Evolutionary conservation across 331 rosid species (phyloP).

Genomic region (Stylosanthes scabra): DNA sequence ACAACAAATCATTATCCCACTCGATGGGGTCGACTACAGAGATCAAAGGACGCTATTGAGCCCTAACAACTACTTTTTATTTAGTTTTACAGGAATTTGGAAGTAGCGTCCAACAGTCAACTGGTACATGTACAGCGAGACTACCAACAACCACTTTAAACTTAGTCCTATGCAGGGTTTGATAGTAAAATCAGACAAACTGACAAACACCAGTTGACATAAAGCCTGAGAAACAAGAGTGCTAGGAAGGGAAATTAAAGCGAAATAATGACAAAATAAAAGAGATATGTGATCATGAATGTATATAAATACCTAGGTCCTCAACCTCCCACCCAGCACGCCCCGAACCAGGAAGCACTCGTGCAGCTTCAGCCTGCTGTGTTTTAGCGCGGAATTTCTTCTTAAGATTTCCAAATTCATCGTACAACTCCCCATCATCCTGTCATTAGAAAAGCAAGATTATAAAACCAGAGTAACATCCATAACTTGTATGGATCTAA

Average conservation of each 20-base stretch:
- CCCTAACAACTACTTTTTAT: background rate
- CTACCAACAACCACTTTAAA: conserved; percentile 23
- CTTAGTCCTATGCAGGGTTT: conserved; percentile 8
- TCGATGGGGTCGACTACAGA: too few species aligned
- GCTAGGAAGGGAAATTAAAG: conserved; percentile 15
- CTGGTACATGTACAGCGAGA: conserved; percentile 3
- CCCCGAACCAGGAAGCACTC: conserved; percentile 88
- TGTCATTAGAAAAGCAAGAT: conserved; percentile 39
- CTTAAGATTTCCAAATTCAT: conserved; percentile 98
- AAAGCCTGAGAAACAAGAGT: background rate
- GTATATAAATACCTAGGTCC: conserved; percentile 72
- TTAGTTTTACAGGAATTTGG: conserved; percentile 10
- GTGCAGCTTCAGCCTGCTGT: conserved; percentile 82
- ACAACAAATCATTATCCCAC: too few species aligned
- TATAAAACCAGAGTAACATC: conserved; percentile 29
- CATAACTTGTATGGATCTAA: conserved; percentile 15
- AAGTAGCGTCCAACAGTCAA: conserved; percentile 7
- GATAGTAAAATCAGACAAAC: background rate
- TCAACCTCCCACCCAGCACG: conserved; percentile 99
- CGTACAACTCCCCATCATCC: conserved; percentile 99
- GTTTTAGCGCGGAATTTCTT: conserved; percentile 95
- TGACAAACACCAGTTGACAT: conserved; percentile 1
- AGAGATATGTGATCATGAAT: conserved; percentile 11
- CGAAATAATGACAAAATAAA: background rate
- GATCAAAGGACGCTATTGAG: too few species aligned